A percentile compares a stretch with the other conserved stretches of the same genome.
phyloP scores from a whole-genome alignment of 1,284 basidiomycete species.

The Agaricales sp. region DNA sequence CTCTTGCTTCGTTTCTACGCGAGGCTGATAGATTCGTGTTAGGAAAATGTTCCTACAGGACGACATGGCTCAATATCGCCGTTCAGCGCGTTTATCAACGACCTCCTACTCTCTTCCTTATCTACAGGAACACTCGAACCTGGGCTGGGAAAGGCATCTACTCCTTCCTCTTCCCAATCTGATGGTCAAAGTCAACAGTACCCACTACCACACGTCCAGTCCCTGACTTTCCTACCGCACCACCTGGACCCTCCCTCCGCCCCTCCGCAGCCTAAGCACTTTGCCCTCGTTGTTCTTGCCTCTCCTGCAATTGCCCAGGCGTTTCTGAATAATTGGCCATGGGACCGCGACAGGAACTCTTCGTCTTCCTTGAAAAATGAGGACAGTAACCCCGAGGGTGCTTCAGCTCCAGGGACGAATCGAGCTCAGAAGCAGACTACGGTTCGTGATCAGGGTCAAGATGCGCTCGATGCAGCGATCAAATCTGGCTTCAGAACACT shows the following conservation, averaged over 20 bases:
- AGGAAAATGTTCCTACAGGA: conserved; percentile 67
- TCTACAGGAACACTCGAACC: too few relatives aligned
- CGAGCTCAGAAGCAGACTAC: conserved; percentile 3
- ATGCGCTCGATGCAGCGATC: conserved; percentile 1
- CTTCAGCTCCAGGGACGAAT: not conserved
- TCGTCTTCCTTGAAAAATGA: conserved; percentile 3
- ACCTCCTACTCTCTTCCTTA: too few relatives aligned
- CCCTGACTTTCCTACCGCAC: conserved; percentile 45
- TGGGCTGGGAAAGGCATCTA: too few relatives aligned
- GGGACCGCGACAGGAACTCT: conserved; percentile 30
- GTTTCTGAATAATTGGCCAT: conserved; percentile 47
- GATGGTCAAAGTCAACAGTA: too few relatives aligned
- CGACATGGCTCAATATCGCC: too few relatives aligned
- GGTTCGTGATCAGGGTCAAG: not conserved
- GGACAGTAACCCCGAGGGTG: conserved; percentile 6
- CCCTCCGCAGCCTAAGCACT: conserved; percentile 54
- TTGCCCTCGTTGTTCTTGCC: conserved; percentile 53
- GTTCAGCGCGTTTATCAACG: too few relatives aligned
- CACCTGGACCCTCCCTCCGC: conserved; percentile 45
- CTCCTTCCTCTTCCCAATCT: too few relatives aligned
- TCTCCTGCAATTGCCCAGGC: conserved; percentile 25
- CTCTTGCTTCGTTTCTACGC: too few relatives aligned
- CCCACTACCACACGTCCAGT: too few relatives aligned
- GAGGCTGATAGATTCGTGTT: not conserved
- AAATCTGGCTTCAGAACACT: conserved; percentile 51